A percentile compares a stretch with the other conserved stretches of the same genome.
Evolutionary conservation across 306 rosid species (phyloP).

Genomic region (Prunus kanzakura): DNA sequence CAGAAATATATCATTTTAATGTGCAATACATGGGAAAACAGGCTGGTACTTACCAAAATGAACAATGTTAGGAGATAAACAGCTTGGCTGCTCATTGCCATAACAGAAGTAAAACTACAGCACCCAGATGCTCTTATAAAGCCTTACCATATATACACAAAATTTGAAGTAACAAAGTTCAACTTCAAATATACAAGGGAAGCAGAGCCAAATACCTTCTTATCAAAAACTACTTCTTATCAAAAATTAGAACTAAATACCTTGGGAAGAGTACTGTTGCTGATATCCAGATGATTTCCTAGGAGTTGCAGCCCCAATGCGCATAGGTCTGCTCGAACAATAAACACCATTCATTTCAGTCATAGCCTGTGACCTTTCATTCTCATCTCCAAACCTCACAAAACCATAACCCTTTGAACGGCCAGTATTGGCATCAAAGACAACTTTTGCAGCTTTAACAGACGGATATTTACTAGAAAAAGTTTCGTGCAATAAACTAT

Average conservation of each 20-base stretch:
- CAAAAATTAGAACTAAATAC: constrained; percentile 29
- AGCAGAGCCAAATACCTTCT: constrained; percentile 11
- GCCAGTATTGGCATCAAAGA: constrained; percentile 88
- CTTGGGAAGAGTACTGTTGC: constrained; percentile 49
- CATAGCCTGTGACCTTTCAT: constrained; percentile 80
- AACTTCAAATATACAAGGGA: constrained; percentile 13
- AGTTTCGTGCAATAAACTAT: constrained; percentile 71
- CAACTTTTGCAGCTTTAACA: constrained; percentile 93
- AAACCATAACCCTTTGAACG: constrained; percentile 98
- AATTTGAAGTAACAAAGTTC: not conserved
- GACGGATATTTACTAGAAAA: constrained; percentile 78
- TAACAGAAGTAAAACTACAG: not conserved
- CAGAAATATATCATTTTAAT: not conserved
- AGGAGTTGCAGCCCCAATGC: constrained; percentile 94
- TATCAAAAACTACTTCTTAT: not conserved
- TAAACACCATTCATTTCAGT: constrained; percentile 79
- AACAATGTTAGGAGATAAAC: not conserved
- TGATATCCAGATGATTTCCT: constrained; percentile 89
- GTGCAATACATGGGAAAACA: not conserved
- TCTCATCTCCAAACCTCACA: constrained; percentile 94
- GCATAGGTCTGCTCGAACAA: constrained; percentile 96
- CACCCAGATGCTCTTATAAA: not conserved
- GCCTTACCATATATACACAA: not conserved
- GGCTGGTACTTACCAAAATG: not conserved
- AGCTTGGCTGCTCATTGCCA: not conserved